Evolutionary conservation across 2,329 filamentous ascomycete genomes (phyloP).

Genomic region (Talaromyces atroroseus): DNA sequence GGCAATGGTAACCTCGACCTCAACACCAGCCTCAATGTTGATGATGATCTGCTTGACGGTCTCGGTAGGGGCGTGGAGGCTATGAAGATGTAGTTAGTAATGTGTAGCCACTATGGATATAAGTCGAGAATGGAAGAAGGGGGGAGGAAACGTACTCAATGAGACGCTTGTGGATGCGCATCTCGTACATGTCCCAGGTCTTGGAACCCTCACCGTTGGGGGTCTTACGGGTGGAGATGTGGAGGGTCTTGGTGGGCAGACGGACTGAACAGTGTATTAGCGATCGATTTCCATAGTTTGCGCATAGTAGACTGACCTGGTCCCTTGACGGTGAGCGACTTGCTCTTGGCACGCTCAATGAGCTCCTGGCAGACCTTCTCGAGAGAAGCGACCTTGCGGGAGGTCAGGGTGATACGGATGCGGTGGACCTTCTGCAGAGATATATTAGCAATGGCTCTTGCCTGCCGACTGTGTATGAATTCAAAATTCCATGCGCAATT

Average conservation of each 20-base stretch:
- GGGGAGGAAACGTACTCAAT: constrained; percentile 64
- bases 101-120: not conserved
- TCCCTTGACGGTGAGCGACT: constrained; percentile 98
- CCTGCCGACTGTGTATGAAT: not conserved
- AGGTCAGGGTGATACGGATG: constrained; percentile 96
- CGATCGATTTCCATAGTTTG: not conserved
- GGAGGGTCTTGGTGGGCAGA: constrained; percentile 93
- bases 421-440: constrained; percentile 76
- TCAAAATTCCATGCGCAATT: not conserved
- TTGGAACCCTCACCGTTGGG: constrained; percentile 99
- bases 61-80: constrained; percentile 94
- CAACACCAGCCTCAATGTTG: constrained; percentile 50
- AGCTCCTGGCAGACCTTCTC: constrained; percentile 99
- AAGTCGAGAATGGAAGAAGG: too few relatives aligned
- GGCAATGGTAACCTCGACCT: constrained; percentile 51
- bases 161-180: constrained; percentile 98
- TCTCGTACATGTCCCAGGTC: constrained; percentile 99
- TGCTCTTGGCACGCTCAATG: constrained; percentile 96
- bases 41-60: constrained; percentile 51
- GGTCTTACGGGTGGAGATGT: constrained; percentile 97
- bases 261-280: constrained; percentile 57
- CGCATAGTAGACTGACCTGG: constrained; percentile 40
- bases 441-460: not conserved
- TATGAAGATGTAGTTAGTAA: constrained; percentile 26
- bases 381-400: constrained; percentile 87